Percentiles rank a stretch among this genome's conserved stretches.
Conservation (phyloP, 345 rosid genomes). For the Hibiscus trionum region DNA sequence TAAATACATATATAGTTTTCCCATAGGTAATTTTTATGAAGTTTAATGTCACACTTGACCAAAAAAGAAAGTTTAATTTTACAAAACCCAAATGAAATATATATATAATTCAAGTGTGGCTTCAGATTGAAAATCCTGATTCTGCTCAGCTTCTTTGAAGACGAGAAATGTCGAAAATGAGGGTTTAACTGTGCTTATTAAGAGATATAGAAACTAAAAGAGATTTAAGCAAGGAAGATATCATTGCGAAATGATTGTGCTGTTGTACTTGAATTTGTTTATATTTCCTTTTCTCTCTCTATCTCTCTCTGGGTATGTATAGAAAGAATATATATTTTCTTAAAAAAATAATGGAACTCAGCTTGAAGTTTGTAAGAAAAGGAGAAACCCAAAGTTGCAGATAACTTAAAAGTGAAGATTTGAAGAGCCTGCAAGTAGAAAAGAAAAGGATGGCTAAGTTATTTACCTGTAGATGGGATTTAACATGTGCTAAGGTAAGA, state of each 20-base stretch:
- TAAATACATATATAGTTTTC: not conserved
- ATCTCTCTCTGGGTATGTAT: constrained; percentile 1
- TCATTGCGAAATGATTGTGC: constrained; percentile 68
- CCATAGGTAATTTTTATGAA: not conserved
- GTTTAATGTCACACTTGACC: not conserved
- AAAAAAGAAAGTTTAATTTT: too few relatives aligned
- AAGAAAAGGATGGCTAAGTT: not conserved
- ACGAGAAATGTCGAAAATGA: not conserved
- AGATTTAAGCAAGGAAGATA: constrained; percentile 27
- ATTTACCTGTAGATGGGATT: constrained; percentile 93
- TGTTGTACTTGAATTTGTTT: constrained; percentile 28
- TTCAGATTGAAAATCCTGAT: not conserved
- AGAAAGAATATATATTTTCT: not conserved
- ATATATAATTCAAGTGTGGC: not conserved
- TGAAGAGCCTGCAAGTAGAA: constrained; percentile 1
- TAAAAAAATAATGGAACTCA: constrained; percentile 23
- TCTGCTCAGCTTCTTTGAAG: not conserved
- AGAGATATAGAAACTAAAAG: not conserved
- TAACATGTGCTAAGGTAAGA: constrained; percentile 97
- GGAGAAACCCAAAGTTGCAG: not conserved
- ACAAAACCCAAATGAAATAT: too few relatives aligned
- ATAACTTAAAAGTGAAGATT: not conserved
- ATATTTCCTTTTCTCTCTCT: not conserved
- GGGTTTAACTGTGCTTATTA: constrained; percentile 16
- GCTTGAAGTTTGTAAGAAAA: not conserved